Base-by-base conservation (phyloP, 2,329 filamentous ascomycete species). In the Colletotrichum cuscutae region DNA sequence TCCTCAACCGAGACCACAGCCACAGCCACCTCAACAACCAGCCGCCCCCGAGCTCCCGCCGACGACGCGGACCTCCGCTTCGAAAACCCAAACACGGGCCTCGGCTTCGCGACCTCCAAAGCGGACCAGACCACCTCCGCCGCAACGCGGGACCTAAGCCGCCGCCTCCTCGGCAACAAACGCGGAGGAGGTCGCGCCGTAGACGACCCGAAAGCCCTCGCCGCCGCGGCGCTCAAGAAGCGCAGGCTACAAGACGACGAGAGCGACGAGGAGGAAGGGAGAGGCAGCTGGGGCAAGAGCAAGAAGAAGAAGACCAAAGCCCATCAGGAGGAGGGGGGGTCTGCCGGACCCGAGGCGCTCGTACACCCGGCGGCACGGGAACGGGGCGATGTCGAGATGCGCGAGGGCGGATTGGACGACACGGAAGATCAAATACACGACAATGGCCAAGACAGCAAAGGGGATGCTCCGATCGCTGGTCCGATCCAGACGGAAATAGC, bases 241-340 rank as follows among this genome's bases (percentile, higher is more conserved):
- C 64, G 69, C 57, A 67, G 76, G 28, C 49, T 66, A 3, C 68
- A 54, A 35, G 66, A 67, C 30, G 76, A 74, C 28, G 79, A 81
- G 75, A 81, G 80, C 6, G 81, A 84, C 1, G 78, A 79, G 57
- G 78, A 80, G 15, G 77, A 79, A 12, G 83, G 83, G 7, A 76
- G 83, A 63, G 82, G 82, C 65, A 81, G 78, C 59, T 57, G 85
- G 3, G 83, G 83, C 2, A 83, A 80, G 77, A 79, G 80, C 68
- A 84, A 84, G 77, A 79, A 80, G 60, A 70, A 80, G 60, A 70
- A 61, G 74, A 75, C 76, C 32, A 75, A 67, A 37, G 49, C 73
- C 54, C 76, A 72, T 62, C 76, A 76, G 61, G 71, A 35, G 32
- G 32, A 35, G 32, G 32, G 4, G 11, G 32, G 28, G 28, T 35